Evolutionary conservation across 1,139 yeast species (phyloP).

Genomic region (Geotrichum phurueaensis): DNA sequence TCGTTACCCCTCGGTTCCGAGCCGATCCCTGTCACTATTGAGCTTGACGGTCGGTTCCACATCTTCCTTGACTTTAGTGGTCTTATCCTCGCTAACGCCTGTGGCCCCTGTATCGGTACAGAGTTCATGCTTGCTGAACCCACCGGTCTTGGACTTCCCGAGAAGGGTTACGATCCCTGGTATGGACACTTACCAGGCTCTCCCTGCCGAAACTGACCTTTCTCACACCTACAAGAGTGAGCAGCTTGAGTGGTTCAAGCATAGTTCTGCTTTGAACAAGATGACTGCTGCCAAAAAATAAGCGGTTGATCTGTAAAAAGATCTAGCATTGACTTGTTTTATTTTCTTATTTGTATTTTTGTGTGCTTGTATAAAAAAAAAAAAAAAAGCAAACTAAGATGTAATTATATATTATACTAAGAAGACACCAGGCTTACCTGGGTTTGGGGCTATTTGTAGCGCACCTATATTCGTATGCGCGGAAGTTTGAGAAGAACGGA

Average conservation of each 20-base stretch:
- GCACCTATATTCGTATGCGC: no score
- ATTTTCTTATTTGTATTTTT: no score
- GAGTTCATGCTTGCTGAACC: conserved; percentile 73
- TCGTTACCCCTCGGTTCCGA: conserved; percentile 98
- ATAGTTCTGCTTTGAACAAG: conserved; percentile 98
- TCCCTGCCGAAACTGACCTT: conserved; percentile 71
- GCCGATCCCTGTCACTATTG: conserved; percentile 94
- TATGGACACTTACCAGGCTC: conserved; percentile 48
- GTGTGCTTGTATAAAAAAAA: no score
- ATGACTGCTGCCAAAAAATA: conserved; percentile 53
- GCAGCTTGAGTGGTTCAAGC: conserved; percentile 98
- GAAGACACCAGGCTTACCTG: no score
- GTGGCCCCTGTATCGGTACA: conserved; percentile 96
- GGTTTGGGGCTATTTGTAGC: no score
- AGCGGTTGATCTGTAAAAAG: neutral
- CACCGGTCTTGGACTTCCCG: conserved; percentile 77
- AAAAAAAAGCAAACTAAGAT: no score
- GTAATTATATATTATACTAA: no score
- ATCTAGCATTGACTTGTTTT: no score
- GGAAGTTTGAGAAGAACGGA: no score
- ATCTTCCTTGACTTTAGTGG: conserved; percentile 92
- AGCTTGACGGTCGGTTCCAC: conserved; percentile 90
- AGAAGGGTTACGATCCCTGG: conserved; percentile 47
- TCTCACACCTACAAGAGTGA: conserved; percentile 93
- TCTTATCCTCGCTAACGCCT: conserved; percentile 87